Conservation (phyloP, 495 filamentous ascomycete genomes). For the Xylaria castorea region DNA sequence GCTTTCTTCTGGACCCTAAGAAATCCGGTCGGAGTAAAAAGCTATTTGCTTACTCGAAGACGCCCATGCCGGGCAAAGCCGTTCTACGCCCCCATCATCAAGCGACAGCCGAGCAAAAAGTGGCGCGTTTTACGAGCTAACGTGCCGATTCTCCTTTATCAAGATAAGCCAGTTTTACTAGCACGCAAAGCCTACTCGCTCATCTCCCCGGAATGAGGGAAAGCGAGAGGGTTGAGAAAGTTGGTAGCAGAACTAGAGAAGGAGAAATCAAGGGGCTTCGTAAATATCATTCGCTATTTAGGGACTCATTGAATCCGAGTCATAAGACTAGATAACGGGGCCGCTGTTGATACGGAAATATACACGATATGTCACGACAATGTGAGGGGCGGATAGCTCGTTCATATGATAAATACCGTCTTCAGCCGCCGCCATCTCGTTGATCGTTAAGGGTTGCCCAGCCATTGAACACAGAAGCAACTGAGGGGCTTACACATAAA, state of each 20-base stretch:
- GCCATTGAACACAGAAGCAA: background rate
- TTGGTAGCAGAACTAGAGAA: background rate
- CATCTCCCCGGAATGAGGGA: background rate
- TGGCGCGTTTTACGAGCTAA: background rate
- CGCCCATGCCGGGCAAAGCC: slow-evolving; percentile 3
- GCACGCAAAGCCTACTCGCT: background rate
- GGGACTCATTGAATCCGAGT: no score
- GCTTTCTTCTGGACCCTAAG: slow-evolving; percentile 27
- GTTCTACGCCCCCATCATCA: background rate
- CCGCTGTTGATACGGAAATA: no score
- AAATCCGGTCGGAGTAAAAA: slow-evolving; percentile 27
- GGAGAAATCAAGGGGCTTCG: background rate
- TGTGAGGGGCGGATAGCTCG: no score
- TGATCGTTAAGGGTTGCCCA: background rate
- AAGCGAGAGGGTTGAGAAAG: background rate
- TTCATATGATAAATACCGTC: background rate
- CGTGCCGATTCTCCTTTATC: background rate
- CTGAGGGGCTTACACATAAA: background rate
- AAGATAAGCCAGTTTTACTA: background rate
- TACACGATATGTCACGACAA: no score
- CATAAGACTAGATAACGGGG: no score
- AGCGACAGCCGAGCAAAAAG: background rate
- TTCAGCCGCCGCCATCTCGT: background rate
- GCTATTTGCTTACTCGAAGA: slow-evolving; percentile 19
- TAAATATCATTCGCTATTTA: no score